Evolutionary conservation across 805 yeast species (phyloP), one percentile per base, ranked within the genome.

Genomic region (Yamadazyma tumulicola): DNA sequence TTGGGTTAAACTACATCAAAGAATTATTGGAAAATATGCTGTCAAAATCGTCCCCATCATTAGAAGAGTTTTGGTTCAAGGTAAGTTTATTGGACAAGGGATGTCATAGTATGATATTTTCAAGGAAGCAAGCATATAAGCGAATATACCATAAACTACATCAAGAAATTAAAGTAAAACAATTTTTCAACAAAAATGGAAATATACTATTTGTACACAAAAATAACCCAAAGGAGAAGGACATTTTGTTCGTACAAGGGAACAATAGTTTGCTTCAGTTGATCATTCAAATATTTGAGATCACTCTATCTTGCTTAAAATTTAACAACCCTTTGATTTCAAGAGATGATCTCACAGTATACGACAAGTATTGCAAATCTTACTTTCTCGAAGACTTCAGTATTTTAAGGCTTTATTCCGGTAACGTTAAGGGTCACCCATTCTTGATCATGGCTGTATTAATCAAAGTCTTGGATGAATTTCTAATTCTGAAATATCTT

Each of bases 381-480:
- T 29, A 26, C 21, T 42, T 19, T 15, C 14, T 39, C 2, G 59
- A 55, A 37, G 58, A 55, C 39, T 48, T 44, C 23, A 47, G 48
- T 31, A 36, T 56, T 11, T 24, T 53, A 8, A 31, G 54, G 21
- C 28, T 56, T 2, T 56, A 55, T 32, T 22, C 52, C n/a, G 48
- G 50, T 16, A 36, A 43, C 17, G 41, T 42, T 9, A 43, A 32
- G 16, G 57, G 57, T 1, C 51, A 47, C 32, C 48, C 47, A 1
- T 29, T 39, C 14, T 14, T 52, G 13, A 27, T 48, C 9, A 31
- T 41, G 44, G 35, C 51, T 3, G 47, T 54, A 8, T 17, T 52
- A 5, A 24, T 41, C 19, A 51, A 49, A 32, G 42, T 44, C 7
- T 18, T 50, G 3, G 13, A 37, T 30, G 49, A 50, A 17, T 49